Base-by-base conservation (phyloP, 345 rosid genomes). In the Noccaea caerulescens region DNA sequence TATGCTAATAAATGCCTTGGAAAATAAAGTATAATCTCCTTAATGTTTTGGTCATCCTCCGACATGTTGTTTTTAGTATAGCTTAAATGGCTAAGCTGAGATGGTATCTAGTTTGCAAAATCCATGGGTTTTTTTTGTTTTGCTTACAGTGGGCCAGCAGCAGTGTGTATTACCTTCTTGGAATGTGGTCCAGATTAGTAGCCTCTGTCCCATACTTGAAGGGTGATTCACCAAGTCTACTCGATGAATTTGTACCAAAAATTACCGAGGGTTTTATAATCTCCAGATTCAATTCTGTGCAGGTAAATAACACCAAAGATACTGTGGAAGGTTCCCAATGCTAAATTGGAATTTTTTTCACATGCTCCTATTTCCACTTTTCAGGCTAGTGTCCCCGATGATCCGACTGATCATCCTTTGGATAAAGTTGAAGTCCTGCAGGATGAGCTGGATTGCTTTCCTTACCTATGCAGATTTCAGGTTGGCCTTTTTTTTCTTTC, bases 341-440 rank as follows among this genome's bases (percentile, higher is more conserved):
- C 42, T 18, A 8, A 41, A 11, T 41, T 57, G 12, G 60, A 58
- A 10, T 42, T 64, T 46, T 42, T 27, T 76, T 71, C 12, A 66
- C 52, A n/a, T 34, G 10, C 6, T 63, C 43, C 16, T 18, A 61
- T 43, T 43, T 16, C 42, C 63, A 74, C 30, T 61, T 68, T 18
- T 39, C 76, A 95, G 98, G 96, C 91, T 79, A 94, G 90, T 56
- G 80, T 87, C 53, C 78, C 89, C 0, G 92, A 91, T 64, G 98
- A 95, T 79, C 85, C 76, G 44, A 81, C 97, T 20, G 97, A 92
- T 64, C 90, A 92, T 80, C 93, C 93, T 33, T 83, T 95, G 71
- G 99, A 95, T 84, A 95, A 90, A 85, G 91, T 92, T 56, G 99
- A 95, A 82, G 88, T 88, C 78, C 92, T 95, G 69, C 99, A 95